Percentiles rank a stretch among this genome's conserved stretches.
Conservation (phyloP, 495 filamentous ascomycete species). For the Xylaria cubensis region DNA sequence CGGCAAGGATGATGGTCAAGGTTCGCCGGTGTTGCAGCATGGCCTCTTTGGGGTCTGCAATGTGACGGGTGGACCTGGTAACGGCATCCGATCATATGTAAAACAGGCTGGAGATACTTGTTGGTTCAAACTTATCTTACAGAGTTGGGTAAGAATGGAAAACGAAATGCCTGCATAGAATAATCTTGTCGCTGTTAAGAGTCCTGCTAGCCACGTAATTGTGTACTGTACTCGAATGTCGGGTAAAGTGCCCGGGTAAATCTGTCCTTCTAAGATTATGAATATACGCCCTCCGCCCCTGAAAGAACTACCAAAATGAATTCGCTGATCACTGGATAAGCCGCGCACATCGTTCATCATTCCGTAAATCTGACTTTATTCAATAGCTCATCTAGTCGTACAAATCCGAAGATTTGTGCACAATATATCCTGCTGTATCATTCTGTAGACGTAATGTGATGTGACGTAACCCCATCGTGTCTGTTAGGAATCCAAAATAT, state of each 20-base stretch:
- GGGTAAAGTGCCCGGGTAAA: constrained; percentile 24
- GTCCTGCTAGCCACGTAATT: not conserved
- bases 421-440: not conserved
- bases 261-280: not conserved
- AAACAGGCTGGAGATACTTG: not conserved
- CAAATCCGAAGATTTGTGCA: not conserved
- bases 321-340: not conserved
- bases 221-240: not conserved
- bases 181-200: not conserved
- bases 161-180: not conserved
- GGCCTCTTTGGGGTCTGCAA: not conserved
- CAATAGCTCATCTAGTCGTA: not conserved
- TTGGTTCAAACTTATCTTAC: not conserved
- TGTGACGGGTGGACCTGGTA: not conserved
- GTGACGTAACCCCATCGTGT: not conserved
- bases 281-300: no score
- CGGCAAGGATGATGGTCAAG: not conserved
- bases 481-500: constrained; percentile 7
- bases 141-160: not conserved
- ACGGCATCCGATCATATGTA: not conserved
- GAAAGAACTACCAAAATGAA: not conserved
- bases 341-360: not conserved
- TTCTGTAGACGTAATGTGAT: not conserved
- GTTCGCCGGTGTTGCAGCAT: constrained; percentile 13
- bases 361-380: not conserved